Percentiles rank a stretch among this genome's conserved stretches.
Evolutionary conservation across 2,329 filamentous ascomycete species (phyloP).

Genomic region (Cordyceps javanica): DNA sequence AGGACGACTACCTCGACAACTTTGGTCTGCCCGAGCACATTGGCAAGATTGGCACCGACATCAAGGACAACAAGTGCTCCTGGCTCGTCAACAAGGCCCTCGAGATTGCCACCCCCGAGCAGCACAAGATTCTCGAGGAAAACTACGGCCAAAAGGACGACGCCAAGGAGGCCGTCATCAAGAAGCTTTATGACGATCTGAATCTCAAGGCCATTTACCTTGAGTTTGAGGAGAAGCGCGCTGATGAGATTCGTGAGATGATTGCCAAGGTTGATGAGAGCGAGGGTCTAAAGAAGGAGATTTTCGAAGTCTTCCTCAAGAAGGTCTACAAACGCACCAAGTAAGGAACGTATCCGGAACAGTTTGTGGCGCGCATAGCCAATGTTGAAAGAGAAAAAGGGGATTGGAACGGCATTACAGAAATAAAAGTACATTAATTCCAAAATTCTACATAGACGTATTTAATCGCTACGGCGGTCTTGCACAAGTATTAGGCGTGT

Average conservation of each 20-base stretch:
- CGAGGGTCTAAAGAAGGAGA: conserved; percentile 79
- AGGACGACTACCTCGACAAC: conserved; percentile 98
- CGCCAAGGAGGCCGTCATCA: conserved; percentile 75
- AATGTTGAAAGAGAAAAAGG: not conserved
- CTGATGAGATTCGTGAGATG: conserved; percentile 67
- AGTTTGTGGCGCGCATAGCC: not conserved
- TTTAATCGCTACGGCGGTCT: not conserved
- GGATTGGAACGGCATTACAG: not conserved
- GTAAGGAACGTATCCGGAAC: conserved; percentile 38
- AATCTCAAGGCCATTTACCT: conserved; percentile 77
- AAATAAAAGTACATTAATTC: conserved; percentile 5
- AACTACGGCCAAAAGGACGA: conserved; percentile 93
- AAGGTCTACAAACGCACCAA: conserved; percentile 99
- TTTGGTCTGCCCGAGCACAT: conserved; percentile 89
- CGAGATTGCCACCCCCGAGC: conserved; percentile 70
- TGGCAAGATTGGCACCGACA: conserved; percentile 98
- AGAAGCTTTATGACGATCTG: conserved; percentile 82
- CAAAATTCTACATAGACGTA: conserved; percentile 2
- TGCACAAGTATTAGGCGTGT: not conserved
- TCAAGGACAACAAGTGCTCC: conserved; percentile 99
- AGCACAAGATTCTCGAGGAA: conserved; percentile 79
- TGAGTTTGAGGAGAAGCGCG: conserved; percentile 83
- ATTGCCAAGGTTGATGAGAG: conserved; percentile 80
- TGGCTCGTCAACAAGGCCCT: conserved; percentile 97
- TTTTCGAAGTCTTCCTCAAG: conserved; percentile 83